These are phyloP conservation scores for Mycena citricolor DNA, from an alignment of 1,284 basidiomycete genomes.

Conservation along the genomic window DNA sequence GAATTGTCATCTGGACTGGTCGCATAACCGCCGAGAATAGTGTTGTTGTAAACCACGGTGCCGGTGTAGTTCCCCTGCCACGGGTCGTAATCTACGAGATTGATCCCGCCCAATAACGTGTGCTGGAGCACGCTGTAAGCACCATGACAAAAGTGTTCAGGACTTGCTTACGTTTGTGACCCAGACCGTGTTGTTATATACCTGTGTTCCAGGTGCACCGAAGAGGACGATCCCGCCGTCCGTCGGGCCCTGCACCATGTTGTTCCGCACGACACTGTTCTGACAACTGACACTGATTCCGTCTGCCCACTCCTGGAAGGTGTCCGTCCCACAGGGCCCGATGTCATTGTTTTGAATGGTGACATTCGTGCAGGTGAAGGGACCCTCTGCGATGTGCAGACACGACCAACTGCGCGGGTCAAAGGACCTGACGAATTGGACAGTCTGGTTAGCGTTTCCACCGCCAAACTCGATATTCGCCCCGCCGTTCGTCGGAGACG, in stretches of 20 bases:
- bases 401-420: slow-evolving; percentile 77
- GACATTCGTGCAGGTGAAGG: slow-evolving; percentile 60
- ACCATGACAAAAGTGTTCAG: slow-evolving; percentile 1
- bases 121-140: slow-evolving; percentile 38
- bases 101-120: slow-evolving; percentile 77
- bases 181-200: slow-evolving; percentile 71
- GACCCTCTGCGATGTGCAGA: slow-evolving; percentile 68
- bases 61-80: slow-evolving; percentile 72
- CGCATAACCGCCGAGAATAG: slow-evolving; percentile 68
- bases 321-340: slow-evolving; percentile 68
- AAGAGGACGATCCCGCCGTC: slow-evolving; percentile 86
- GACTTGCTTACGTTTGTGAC: slow-evolving; percentile 53
- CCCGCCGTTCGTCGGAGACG: slow-evolving; percentile 54
- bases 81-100: slow-evolving; percentile 77
- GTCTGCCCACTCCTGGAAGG: slow-evolving; percentile 78
- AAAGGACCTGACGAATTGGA: slow-evolving; percentile 70
- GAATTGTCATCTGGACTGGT: slow-evolving; percentile 41
- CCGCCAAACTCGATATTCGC: slow-evolving; percentile 81
- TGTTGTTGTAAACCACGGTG: slow-evolving; percentile 72
- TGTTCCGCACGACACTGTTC: slow-evolving; percentile 66
- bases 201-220: slow-evolving; percentile 72
- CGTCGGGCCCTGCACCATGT: slow-evolving; percentile 72
- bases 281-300: slow-evolving; percentile 79
- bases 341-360: slow-evolving; percentile 80
- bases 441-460: slow-evolving; percentile 59